Evolutionary conservation across 768 basidiomycete genomes (phyloP).

Genomic region (Lentinula raphanica): DNA sequence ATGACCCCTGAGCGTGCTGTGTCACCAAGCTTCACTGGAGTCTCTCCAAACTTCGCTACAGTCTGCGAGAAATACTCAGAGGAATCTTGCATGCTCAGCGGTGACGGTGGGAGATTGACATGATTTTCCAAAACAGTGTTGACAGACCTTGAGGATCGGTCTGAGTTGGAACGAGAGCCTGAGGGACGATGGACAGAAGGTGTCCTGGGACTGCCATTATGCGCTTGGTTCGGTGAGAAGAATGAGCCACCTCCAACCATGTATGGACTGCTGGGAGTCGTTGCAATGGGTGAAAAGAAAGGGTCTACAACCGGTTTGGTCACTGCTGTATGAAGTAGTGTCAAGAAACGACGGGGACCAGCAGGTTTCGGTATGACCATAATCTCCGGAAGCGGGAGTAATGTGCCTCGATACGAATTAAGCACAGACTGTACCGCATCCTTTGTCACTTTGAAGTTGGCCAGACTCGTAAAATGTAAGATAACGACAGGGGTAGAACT

Average conservation of each 20-base stretch:
- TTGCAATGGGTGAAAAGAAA: constrained; percentile 91
- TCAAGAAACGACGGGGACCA: constrained; percentile 89
- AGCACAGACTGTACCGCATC: constrained; percentile 75
- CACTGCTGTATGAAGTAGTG: constrained; percentile 86
- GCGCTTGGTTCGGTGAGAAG: constrained; percentile 24
- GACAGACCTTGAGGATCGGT: constrained; percentile 54
- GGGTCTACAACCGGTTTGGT: constrained; percentile 86
- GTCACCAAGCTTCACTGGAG: constrained; percentile 36
- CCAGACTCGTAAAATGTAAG: constrained; percentile 87
- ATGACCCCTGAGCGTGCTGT: constrained; percentile 5
- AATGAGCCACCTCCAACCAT: constrained; percentile 36
- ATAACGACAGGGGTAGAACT: constrained; percentile 42
- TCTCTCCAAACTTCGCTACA: constrained; percentile 65
- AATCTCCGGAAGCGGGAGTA: constrained; percentile 61
- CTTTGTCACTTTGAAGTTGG: constrained; percentile 84
- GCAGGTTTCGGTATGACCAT: constrained; percentile 98
- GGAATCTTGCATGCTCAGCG: constrained; percentile 61
- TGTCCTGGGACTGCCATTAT: constrained; percentile 28
- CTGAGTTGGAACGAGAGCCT: constrained; percentile 54
- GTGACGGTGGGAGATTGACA: constrained; percentile 50
- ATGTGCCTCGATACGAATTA: constrained; percentile 36
- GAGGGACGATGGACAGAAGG: constrained; percentile 43
- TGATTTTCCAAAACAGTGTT: constrained; percentile 30
- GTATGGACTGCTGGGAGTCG: constrained; percentile 79
- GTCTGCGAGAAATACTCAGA: constrained; percentile 75